A percentile compares a stretch with the other conserved stretches of the same genome.
Conservation (phyloP, 2,329 filamentous ascomycete genomes). For the Fusarium nodosum region DNA sequence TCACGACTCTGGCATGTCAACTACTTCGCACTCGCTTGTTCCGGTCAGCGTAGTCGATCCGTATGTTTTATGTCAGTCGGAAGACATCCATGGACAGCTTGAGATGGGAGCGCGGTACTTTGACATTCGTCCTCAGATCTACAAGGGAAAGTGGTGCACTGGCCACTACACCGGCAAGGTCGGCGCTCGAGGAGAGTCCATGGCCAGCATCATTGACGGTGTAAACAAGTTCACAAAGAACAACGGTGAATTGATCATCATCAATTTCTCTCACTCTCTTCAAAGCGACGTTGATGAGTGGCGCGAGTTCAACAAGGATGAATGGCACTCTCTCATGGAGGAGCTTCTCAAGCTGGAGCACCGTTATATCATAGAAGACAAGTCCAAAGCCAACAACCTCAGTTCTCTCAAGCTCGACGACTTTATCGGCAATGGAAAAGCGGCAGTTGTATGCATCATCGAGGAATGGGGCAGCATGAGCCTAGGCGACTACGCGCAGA, state of each 20-base stretch:
- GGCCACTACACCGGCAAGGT: slow-evolving; percentile 19
- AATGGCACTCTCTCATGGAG: slow-evolving; percentile 22
- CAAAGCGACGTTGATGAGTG: slow-evolving; percentile 15
- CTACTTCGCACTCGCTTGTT: neutral
- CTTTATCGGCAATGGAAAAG: slow-evolving; percentile 8
- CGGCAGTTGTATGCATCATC: slow-evolving; percentile 4
- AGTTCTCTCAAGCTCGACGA: neutral
- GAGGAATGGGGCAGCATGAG: slow-evolving; percentile 14
- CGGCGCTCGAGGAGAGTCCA: slow-evolving; percentile 12
- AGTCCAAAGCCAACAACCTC: slow-evolving; percentile 18
- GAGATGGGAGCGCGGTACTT: neutral
- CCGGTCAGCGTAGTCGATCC: neutral
- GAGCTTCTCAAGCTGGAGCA: slow-evolving; percentile 18
- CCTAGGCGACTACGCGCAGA: slow-evolving; percentile 7
- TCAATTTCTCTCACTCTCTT: slow-evolving; percentile 20
- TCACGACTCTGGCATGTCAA: slow-evolving; percentile 23
- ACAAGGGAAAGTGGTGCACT: slow-evolving; percentile 5
- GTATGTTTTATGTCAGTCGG: slow-evolving; percentile 16
- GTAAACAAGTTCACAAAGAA: slow-evolving; percentile 20
- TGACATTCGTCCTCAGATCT: slow-evolving; percentile 17
- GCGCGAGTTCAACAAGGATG: slow-evolving; percentile 26
- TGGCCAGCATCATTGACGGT: neutral
- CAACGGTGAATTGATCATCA: neutral
- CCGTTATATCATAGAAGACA: neutral
- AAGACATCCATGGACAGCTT: slow-evolving; percentile 6